Conservation (phyloP, 2,329 filamentous ascomycete genomes). For the Penicillium sp. region DNA sequence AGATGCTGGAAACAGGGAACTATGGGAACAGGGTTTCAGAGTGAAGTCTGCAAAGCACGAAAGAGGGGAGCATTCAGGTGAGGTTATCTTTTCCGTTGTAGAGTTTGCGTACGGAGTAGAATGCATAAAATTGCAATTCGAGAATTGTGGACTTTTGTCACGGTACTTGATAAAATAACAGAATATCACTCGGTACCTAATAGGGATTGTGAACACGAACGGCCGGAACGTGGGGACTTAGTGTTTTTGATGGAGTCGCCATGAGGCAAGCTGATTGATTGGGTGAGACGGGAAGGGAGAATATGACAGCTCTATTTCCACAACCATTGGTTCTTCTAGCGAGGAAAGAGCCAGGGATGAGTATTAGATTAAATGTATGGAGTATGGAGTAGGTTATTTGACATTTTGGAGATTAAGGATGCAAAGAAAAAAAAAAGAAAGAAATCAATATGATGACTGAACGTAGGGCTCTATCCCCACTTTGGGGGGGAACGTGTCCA, state of each 20-base stretch:
- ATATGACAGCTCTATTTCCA: conserved; percentile 36
- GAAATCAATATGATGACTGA: not conserved
- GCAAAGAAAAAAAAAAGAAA: not conserved
- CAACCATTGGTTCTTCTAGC: conserved; percentile 3
- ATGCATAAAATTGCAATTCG: not conserved
- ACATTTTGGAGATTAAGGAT: not conserved
- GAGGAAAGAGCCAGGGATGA: not conserved
- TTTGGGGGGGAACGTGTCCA: conserved; percentile 22
- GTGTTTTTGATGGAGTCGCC: conserved; percentile 12
- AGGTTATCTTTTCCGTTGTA: not conserved
- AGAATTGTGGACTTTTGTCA: not conserved
- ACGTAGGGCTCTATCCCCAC: conserved; percentile 5
- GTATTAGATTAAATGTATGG: not conserved
- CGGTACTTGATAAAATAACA: not conserved
- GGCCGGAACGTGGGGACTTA: conserved; percentile 19
- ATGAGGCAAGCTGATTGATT: conserved; percentile 5
- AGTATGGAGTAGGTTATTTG: not conserved
- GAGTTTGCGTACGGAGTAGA: not conserved
- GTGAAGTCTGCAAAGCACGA: not conserved
- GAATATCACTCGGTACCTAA: not conserved
- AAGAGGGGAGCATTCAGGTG: not conserved
- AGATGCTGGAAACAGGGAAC: not conserved
- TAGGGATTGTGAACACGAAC: conserved; percentile 4
- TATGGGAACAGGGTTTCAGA: not conserved
- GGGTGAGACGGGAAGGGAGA: conserved; percentile 14